Conservation (phyloP, 192 early-diverging fungal genomes). For the Coemansia sp. region DNA sequence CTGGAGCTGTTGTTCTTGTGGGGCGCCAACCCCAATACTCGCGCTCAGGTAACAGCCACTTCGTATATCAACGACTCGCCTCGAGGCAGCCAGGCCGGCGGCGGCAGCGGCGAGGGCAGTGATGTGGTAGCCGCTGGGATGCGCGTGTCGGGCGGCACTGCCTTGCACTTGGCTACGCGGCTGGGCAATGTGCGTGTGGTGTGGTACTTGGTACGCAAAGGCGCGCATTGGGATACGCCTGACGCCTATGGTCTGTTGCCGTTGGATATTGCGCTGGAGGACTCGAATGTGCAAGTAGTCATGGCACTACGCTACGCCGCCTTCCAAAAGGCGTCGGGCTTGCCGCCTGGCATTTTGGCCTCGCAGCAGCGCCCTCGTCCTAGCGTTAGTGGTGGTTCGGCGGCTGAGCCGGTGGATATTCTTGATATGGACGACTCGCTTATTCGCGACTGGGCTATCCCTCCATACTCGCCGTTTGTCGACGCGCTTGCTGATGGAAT, state of each 20-base stretch:
- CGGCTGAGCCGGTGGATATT: constrained; percentile 46
- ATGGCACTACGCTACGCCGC: constrained; percentile 58
- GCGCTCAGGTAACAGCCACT: constrained; percentile 56
- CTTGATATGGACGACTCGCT: constrained; percentile 53
- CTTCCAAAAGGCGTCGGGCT: constrained; percentile 50
- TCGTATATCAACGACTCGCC: constrained; percentile 39
- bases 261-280: constrained; percentile 57
- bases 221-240: constrained; percentile 73
- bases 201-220: constrained; percentile 69
- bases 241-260: constrained; percentile 64
- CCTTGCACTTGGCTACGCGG: constrained; percentile 74
- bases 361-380: constrained; percentile 20
- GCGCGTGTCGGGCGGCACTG: constrained; percentile 61
- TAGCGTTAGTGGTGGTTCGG: neutral
- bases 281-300: constrained; percentile 54
- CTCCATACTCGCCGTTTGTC: constrained; percentile 33
- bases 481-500: constrained; percentile 7
- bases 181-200: constrained; percentile 71
- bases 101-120: neutral
- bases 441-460: constrained; percentile 53
- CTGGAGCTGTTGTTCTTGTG: constrained; percentile 83
- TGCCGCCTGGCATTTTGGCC: constrained; percentile 40
- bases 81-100: constrained; percentile 4
- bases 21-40: constrained; percentile 71
- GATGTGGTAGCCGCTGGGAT: neutral